Evolutionary conservation across 768 basidiomycete species (phyloP).

Genomic region (Lactarius tabidus): DNA sequence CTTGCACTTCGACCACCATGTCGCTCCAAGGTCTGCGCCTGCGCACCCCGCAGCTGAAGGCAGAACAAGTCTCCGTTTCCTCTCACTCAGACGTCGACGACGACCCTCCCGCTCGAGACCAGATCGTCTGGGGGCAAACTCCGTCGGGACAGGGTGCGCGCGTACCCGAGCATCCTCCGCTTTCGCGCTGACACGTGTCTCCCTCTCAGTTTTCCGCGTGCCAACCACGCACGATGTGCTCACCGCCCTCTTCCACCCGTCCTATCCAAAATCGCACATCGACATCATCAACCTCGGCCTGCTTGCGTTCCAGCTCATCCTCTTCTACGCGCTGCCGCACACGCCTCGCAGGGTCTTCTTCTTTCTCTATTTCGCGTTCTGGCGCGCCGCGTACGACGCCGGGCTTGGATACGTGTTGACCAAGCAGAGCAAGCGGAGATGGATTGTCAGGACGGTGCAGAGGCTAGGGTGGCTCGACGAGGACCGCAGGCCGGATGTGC

Average conservation of each 20-base stretch:
- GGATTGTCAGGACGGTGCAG: conserved; percentile 83
- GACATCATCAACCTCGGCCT: conserved; percentile 82
- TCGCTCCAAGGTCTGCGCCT: conserved; percentile 16
- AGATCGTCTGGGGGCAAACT: conserved; percentile 85
- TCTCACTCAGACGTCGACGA: background rate
- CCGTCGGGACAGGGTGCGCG: conserved; percentile 68
- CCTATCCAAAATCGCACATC: conserved; percentile 81
- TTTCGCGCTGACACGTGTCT: conserved; percentile 13
- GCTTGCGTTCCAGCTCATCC: conserved; percentile 68
- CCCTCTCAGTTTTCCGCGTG: conserved; percentile 74
- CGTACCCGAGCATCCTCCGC: background rate
- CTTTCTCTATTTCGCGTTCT: conserved; percentile 87
- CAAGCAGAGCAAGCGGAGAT: conserved; percentile 92
- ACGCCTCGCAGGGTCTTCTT: conserved; percentile 62
- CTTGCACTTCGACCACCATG: conserved; percentile 17
- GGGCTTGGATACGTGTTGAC: conserved; percentile 93
- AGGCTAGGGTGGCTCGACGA: conserved; percentile 87
- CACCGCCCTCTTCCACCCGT: conserved; percentile 79
- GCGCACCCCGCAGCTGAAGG: conserved; percentile 2
- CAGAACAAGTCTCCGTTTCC: background rate
- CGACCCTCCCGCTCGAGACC: conserved; percentile 25
- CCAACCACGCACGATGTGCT: conserved; percentile 90
- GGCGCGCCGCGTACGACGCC: conserved; percentile 87
- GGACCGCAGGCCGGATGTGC: conserved; percentile 53
- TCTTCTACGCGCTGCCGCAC: conserved; percentile 66